These are phyloP conservation scores for Cornus suecica DNA, from an alignment of 148 eudicot genomes.

Conservation along the genomic window DNA sequence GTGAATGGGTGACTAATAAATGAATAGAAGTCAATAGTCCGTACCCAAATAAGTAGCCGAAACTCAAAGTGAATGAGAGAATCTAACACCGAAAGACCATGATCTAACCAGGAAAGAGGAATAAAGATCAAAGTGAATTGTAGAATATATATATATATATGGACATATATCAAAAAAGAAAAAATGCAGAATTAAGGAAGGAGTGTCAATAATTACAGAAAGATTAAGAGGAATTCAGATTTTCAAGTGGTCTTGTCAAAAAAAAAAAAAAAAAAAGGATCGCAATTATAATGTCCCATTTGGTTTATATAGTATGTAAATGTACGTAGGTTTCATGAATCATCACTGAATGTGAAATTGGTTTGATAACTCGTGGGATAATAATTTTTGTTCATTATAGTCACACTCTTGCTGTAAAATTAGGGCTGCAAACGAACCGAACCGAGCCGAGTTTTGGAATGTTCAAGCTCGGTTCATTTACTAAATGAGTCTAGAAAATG, in stretches of 20 bases:
- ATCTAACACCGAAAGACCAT: not conserved
- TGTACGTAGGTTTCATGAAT: not conserved
- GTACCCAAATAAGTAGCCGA: no score
- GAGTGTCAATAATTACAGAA: conserved; percentile 10
- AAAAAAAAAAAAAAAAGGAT: not conserved
- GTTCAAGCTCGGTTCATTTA: no score
- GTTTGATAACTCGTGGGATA: not conserved
- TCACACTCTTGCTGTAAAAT: not conserved
- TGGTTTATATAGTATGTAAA: no score
- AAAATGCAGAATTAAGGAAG: not conserved
- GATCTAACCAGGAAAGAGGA: not conserved
- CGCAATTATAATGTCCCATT: conserved; percentile 1
- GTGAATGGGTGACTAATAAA: no score
- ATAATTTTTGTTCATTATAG: not conserved
- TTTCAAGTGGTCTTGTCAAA: not conserved
- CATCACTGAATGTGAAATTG: not conserved
- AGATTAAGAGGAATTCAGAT: not conserved
- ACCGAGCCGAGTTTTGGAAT: no score
- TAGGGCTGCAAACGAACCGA: no score
- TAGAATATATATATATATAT: no score
- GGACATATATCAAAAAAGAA: no score
- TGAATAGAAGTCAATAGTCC: no score
- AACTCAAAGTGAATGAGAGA: no score
- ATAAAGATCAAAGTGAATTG: not conserved
- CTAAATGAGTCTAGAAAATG: no score